These are phyloP conservation scores for Komagataella populi DNA, from an alignment of 805 yeast species.

Conservation along the genomic window DNA sequence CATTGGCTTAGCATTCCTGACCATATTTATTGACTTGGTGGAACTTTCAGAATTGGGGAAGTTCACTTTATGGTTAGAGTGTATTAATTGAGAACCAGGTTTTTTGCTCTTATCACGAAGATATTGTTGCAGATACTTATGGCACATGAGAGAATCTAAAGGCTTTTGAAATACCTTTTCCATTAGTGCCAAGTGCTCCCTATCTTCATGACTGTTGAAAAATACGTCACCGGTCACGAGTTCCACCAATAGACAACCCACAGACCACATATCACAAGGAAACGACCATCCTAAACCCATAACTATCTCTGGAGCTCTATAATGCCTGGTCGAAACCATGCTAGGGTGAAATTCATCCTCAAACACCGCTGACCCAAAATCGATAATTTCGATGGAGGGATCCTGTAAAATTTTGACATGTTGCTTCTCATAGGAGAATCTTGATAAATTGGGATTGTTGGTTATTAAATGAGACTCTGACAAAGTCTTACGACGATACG, in stretches of 20 bases:
- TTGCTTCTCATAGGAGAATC: slow-evolving; percentile 1
- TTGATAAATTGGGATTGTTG: slow-evolving; percentile 9
- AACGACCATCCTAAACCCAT: slow-evolving; percentile 94
- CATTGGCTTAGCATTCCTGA: slow-evolving; percentile 16
- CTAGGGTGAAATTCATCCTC: slow-evolving; percentile 88
- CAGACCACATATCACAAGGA: slow-evolving; percentile 95
- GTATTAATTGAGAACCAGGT: slow-evolving; percentile 9
- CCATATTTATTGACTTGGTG: slow-evolving; percentile 20
- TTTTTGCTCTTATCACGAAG: slow-evolving; percentile 8
- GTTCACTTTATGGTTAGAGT: slow-evolving; percentile 6
- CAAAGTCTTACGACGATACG: slow-evolving; percentile 24
- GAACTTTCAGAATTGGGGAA: slow-evolving; percentile 24
- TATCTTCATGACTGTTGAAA: slow-evolving; percentile 88
- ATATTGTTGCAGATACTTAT: slow-evolving; percentile 9
- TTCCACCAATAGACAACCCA: slow-evolving; percentile 89
- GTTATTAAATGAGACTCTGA: slow-evolving; percentile 8
- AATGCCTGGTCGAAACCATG: slow-evolving; percentile 89
- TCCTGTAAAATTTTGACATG: slow-evolving; percentile 41
- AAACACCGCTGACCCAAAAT: slow-evolving; percentile 95
- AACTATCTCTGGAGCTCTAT: slow-evolving; percentile 93
- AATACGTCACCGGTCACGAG: slow-evolving; percentile 87
- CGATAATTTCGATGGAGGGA: slow-evolving; percentile 81
- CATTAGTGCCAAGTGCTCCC: slow-evolving; percentile 93
- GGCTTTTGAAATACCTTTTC: slow-evolving; percentile 55
- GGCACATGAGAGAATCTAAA: slow-evolving; percentile 20